Percentiles rank a stretch among this genome's conserved stretches.
These are phyloP conservation scores for Kalanchoe fedtschenkoi DNA, from an alignment of 164 flowering plant species.

Conservation along the genomic window DNA sequence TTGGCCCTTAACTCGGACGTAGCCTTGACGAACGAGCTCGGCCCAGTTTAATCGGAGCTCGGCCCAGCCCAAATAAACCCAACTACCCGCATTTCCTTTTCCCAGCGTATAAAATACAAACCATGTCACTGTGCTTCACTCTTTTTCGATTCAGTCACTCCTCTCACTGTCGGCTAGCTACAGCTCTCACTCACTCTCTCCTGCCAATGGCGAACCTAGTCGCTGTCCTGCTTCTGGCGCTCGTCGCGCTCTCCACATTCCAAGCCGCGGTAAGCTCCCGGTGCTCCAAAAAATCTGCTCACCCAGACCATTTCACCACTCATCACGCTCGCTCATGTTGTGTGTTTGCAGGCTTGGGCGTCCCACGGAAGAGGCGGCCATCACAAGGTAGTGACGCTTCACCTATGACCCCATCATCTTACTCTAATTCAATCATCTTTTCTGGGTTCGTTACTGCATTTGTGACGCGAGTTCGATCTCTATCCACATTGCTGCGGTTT, in stretches of 20 bases:
- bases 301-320: not conserved
- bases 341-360: not conserved
- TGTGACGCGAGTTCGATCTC: not conserved
- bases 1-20: too few relatives aligned
- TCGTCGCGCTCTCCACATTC: not conserved
- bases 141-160: not conserved
- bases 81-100: too few relatives aligned
- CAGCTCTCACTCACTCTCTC: not conserved
- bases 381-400: not conserved
- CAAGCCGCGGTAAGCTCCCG: not conserved
- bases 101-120: not conserved
- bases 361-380: not conserved
- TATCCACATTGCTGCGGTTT: too few relatives aligned
- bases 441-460: not conserved
- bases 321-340: not conserved
- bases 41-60: too few relatives aligned
- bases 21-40: too few relatives aligned
- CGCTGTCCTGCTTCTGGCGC: not conserved
- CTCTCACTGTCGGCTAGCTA: not conserved
- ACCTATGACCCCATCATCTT: too few relatives aligned
- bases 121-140: not conserved
- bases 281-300: too few relatives aligned
- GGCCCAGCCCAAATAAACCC: too few relatives aligned
- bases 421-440: not conserved
- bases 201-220: not conserved